Evolutionary conservation across 2,329 filamentous ascomycete species (phyloP).

Genomic region (Pestalotiopsis sp.): DNA sequence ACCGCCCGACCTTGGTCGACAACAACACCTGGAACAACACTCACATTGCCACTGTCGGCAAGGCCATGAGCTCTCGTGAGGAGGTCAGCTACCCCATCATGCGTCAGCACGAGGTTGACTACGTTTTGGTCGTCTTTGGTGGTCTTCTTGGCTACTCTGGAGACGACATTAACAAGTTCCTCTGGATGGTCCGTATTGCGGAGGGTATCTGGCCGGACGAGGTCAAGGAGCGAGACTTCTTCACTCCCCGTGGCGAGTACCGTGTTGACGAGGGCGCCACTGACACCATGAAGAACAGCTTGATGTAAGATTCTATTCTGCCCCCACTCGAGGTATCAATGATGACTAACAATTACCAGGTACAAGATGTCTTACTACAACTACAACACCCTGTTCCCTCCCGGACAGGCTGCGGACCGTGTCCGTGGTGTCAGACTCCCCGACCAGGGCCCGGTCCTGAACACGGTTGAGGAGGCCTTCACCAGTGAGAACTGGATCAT

Average conservation of each 20-base stretch:
- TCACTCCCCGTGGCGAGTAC: conserved; percentile 92
- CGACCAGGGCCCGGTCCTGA: conserved; percentile 82
- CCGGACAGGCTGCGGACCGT: conserved; percentile 86
- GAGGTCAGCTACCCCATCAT: conserved; percentile 99
- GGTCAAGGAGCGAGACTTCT: conserved; percentile 95
- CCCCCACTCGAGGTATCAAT: neutral
- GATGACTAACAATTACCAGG: conserved; percentile 54
- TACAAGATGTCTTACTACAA: conserved; percentile 99
- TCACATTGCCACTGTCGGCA: conserved; percentile 97
- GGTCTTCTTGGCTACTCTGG: conserved; percentile 95
- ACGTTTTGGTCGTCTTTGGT: conserved; percentile 96
- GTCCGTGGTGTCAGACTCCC: conserved; percentile 83
- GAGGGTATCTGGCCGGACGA: conserved; percentile 99
- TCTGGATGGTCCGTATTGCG: conserved; percentile 99
- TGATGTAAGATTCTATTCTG: conserved; percentile 74
- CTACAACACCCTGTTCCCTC: conserved; percentile 88
- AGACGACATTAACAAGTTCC: conserved; percentile 99
- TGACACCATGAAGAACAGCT: conserved; percentile 97
- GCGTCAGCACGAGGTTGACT: conserved; percentile 97
- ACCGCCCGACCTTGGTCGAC: conserved; percentile 94
- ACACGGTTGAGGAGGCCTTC: conserved; percentile 93
- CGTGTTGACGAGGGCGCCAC: conserved; percentile 91
- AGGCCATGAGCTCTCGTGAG: conserved; percentile 96
- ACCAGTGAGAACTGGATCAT: conserved; percentile 99
- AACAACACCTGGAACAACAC: conserved; percentile 99